Evolutionary conservation across 345 rosid species (phyloP), one percentile per base, ranked within the genome.

Genomic region (Ceriops zippeliana): DNA sequence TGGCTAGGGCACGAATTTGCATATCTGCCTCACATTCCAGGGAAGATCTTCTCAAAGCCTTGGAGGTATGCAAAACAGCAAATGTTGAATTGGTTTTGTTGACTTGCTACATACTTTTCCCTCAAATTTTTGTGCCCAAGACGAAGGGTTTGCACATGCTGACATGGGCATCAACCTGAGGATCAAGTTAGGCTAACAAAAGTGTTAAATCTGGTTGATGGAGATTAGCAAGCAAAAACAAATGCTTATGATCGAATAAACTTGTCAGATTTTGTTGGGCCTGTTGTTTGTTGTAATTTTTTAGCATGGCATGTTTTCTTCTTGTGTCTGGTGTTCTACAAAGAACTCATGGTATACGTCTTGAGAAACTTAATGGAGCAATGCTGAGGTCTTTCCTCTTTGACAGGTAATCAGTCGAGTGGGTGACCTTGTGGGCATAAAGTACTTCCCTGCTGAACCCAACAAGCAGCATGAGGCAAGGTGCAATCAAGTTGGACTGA

Each of bases 1-100:
- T 91, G 83, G 96, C 93, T 5, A 87, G 97, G 76, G 97, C 91
- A 35, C 91, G 96, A 15, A 86, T 91, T 62, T 91, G 96, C 80
- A 83, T 91, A 77, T 91, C 92, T 1, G 90, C 96, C 52, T 83
- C 91, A 63, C 96, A 89, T 82, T 77, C 86, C 63, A 83, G 54
- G 77, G 92, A 91, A 75, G 95, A 89, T 70, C 85, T 90, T 22
- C 46, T 76, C 58, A 84, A 79, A 78, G 97, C 95, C 72, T 73
- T 90, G 76, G 83, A 87, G 86, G 97, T 90, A 66, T 53, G 42
- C 8, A 2, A 10, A 52, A 34, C 22, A 21, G 52, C 24, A 32
- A 53, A 54, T 66, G 7, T 16, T 20, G 17, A 27, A 47, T 56
- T 67, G 20, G 17, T 37, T 37, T 19, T 6, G 2, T 13, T 70